phyloP scores from a whole-genome alignment of 345 rosid species.

The Conringia planisiliqua region DNA sequence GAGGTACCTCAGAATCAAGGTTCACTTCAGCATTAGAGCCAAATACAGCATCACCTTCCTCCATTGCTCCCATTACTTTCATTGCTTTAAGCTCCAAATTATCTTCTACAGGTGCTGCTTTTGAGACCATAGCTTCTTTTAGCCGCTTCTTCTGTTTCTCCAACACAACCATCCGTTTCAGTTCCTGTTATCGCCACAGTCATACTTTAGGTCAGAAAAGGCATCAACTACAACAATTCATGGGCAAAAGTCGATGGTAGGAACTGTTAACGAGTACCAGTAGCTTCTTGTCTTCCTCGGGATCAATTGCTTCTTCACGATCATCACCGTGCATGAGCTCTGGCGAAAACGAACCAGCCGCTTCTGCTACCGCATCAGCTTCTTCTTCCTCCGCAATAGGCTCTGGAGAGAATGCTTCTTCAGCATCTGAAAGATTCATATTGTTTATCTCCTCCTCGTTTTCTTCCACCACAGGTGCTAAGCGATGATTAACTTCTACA shows the following conservation, averaged over 20 bases:
- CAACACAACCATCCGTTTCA: slow-evolving; percentile 54
- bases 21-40: slow-evolving; percentile 92
- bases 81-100: slow-evolving; percentile 85
- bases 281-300: slow-evolving; percentile 83
- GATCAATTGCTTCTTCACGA: slow-evolving; percentile 85
- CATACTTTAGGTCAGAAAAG: slow-evolving; percentile 10
- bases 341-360: slow-evolving; percentile 89
- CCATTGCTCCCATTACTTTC: slow-evolving; percentile 93
- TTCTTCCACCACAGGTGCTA: slow-evolving; percentile 46
- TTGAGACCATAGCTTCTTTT: slow-evolving; percentile 68
- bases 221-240: neutral
- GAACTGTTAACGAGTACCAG: slow-evolving; percentile 44
- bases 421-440: slow-evolving; percentile 43
- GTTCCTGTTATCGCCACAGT: slow-evolving; percentile 48
- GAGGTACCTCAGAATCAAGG: slow-evolving; percentile 74
- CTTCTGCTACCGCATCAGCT: slow-evolving; percentile 53
- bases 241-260: neutral
- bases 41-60: slow-evolving; percentile 93
- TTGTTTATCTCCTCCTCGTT: slow-evolving; percentile 47
- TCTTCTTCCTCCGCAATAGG: slow-evolving; percentile 50
- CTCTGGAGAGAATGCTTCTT: slow-evolving; percentile 61
- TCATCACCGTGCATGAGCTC: slow-evolving; percentile 81
- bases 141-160: slow-evolving; percentile 76
- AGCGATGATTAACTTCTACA: slow-evolving; percentile 36
- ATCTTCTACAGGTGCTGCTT: slow-evolving; percentile 68